Conservation (phyloP, 192 early-diverging fungal species). For the Rhizoclosmatium sp. region DNA sequence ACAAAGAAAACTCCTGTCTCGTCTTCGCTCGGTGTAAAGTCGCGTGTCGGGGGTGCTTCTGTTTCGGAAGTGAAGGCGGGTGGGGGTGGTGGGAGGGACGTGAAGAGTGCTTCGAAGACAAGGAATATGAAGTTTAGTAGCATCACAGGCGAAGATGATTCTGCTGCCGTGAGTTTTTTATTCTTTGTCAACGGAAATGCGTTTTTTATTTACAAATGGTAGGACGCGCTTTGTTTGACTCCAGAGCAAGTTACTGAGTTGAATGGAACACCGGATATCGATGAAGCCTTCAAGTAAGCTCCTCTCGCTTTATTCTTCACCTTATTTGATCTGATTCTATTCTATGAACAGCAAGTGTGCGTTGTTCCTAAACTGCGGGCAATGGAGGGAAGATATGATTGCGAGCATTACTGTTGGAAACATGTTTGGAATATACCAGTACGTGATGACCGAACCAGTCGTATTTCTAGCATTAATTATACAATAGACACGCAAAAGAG, state of each 20-base stretch:
- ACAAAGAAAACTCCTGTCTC: background rate
- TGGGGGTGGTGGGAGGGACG: background rate
- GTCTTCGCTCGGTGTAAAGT: background rate
- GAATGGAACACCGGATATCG: background rate
- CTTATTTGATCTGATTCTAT: background rate
- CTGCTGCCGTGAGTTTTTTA: background rate
- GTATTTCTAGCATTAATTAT: background rate
- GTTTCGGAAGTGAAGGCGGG: background rate
- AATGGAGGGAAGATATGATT: slow-evolving; percentile 17
- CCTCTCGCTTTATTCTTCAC: background rate
- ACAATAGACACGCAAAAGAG: slow-evolving; percentile 42
- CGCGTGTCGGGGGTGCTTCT: background rate
- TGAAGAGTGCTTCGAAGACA: background rate
- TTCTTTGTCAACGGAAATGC: background rate
- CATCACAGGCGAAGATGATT: too few species aligned
- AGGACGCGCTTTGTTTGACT: background rate
- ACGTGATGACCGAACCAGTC: background rate
- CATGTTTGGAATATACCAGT: slow-evolving; percentile 20
- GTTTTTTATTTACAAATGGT: background rate
- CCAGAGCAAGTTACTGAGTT: background rate
- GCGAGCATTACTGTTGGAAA: background rate
- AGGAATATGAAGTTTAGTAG: background rate
- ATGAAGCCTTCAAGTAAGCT: background rate
- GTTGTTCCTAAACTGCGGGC: background rate
- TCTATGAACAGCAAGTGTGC: slow-evolving; percentile 5